A percentile compares a stretch with the other conserved stretches of the same genome.
These are phyloP conservation scores for Ganoderma lucidum DNA, from an alignment of 1,284 basidiomycete genomes.

Conservation along the genomic window DNA sequence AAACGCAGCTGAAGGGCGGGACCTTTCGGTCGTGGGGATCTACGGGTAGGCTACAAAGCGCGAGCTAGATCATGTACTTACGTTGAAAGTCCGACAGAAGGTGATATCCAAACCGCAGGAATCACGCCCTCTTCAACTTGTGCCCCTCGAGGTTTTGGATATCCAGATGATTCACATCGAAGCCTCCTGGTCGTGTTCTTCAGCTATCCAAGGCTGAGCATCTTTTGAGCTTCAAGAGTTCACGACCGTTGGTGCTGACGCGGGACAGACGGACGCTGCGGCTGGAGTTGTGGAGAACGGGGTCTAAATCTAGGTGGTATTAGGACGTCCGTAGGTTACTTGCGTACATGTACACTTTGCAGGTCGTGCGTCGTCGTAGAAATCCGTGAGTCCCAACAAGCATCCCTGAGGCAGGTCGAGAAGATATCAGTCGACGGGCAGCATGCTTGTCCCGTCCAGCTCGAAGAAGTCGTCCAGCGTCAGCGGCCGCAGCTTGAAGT, in stretches of 20 bases:
- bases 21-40: background rate
- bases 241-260: background rate
- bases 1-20: background rate
- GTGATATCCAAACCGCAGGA: background rate
- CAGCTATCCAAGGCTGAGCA: background rate
- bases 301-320: constrained; percentile 14
- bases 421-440: constrained; percentile 30
- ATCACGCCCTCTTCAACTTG: background rate
- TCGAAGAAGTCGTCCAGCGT: constrained; percentile 75
- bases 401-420: background rate
- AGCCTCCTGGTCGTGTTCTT: background rate
- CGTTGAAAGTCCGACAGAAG: background rate
- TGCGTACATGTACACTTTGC: constrained; percentile 22
- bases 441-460: constrained; percentile 52
- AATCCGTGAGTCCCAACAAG: background rate
- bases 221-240: background rate
- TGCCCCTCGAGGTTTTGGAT: background rate
- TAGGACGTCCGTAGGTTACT: constrained; percentile 19
- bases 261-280: too few species aligned
- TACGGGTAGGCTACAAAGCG: background rate
- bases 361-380: constrained; percentile 20
- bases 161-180: background rate
- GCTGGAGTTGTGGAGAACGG: background rate
- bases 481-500: constrained; percentile 79
- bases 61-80: background rate